These are phyloP conservation scores for Phytophthora pini DNA, from an alignment of 352 stramenopile genomes.

Conservation along the genomic window DNA sequence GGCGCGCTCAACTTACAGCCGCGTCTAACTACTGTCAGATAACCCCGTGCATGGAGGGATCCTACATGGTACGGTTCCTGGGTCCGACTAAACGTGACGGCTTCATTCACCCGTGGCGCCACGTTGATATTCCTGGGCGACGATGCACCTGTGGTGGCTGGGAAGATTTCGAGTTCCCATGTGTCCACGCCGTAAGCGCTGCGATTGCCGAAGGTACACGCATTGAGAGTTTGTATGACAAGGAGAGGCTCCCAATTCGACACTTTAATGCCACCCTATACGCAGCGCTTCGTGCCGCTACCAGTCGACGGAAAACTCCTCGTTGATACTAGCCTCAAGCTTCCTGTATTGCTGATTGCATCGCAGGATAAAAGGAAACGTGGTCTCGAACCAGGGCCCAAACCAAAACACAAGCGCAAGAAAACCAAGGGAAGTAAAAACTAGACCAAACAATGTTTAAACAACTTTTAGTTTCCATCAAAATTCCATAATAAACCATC, in stretches of 20 bases:
- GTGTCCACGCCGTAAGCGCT: slow-evolving; percentile 5
- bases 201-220: background rate
- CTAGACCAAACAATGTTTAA: too few relatives aligned
- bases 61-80: slow-evolving; percentile 2
- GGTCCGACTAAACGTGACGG: background rate
- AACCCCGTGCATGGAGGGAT: background rate
- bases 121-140: background rate
- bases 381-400: background rate
- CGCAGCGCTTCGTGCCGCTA: background rate
- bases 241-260: background rate
- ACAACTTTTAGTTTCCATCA: too few relatives aligned
- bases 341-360: background rate
- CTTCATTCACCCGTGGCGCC: slow-evolving; percentile 10
- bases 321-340: background rate
- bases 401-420: background rate
- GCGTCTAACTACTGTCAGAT: background rate
- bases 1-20: background rate
- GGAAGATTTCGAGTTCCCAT: slow-evolving; percentile 11
- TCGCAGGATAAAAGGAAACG: background rate
- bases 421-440: background rate
- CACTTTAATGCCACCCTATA: slow-evolving; percentile 5
- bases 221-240: background rate
- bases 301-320: slow-evolving; percentile 1
- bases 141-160: slow-evolving; percentile 3
- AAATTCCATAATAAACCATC: too few relatives aligned